phyloP scores from a whole-genome alignment of 179 eudicot genomes.

The Beta lomatogona region DNA sequence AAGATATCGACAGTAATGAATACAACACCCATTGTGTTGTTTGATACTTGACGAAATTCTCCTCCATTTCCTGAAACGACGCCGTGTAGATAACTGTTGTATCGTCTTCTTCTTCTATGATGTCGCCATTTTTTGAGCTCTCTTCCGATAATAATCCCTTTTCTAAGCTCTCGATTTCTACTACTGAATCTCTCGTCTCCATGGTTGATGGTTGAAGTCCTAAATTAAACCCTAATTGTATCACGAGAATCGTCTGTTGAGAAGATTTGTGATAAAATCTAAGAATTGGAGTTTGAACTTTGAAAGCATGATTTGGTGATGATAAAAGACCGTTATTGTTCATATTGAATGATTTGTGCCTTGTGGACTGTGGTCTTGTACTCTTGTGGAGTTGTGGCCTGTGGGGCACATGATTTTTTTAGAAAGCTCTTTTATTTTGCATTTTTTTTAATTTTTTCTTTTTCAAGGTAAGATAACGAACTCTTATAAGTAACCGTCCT shows the following conservation, averaged over 20 bases:
- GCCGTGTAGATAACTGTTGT: conserved; percentile 53
- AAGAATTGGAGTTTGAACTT: no score
- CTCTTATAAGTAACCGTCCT: no score
- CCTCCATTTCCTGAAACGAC: conserved; percentile 68
- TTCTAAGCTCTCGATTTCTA: conserved; percentile 57
- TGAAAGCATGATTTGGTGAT: no score
- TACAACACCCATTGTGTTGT: conserved; percentile 66
- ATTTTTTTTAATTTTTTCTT: no score
- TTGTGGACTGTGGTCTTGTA: no score
- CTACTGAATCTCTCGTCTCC: conserved; percentile 48
- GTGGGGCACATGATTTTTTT: no score
- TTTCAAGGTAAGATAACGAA: no score
- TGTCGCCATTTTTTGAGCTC: conserved; percentile 1
- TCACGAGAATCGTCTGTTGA: neutral
- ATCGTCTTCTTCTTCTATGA: conserved; percentile 30
- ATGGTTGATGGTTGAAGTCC: conserved; percentile 13
- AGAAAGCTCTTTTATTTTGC: no score
- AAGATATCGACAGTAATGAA: conserved; percentile 64
- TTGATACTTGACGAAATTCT: conserved; percentile 63
- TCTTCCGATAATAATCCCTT: conserved; percentile 35
- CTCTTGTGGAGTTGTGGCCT: no score
- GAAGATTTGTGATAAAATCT: neutral
- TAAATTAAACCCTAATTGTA: neutral
- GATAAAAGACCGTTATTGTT: no score
- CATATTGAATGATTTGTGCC: no score